Conservation (phyloP, 768 basidiomycete species). For the Boletus sp. region DNA sequence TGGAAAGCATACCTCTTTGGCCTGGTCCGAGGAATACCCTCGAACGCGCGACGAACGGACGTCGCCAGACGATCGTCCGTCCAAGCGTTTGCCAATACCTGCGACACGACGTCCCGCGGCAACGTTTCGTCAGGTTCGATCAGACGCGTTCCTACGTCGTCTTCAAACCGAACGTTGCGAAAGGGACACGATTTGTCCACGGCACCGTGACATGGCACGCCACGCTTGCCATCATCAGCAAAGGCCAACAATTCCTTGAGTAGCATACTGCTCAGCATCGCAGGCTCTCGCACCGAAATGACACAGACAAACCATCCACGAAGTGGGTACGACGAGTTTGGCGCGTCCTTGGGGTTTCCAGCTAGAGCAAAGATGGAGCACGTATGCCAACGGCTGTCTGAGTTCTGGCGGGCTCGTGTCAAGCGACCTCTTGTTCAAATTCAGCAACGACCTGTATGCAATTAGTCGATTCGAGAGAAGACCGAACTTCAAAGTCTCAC, state of each 20-base stretch:
- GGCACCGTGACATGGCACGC: not conserved
- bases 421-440: constrained; percentile 3
- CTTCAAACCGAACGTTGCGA: constrained; percentile 17
- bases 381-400: constrained; percentile 20
- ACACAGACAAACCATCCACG: constrained; percentile 25
- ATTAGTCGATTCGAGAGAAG: constrained; percentile 1
- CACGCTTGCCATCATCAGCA: constrained; percentile 1
- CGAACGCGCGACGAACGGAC: constrained; percentile 15
- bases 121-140: constrained; percentile 2
- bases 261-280: not conserved
- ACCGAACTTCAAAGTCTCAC: constrained; percentile 1
- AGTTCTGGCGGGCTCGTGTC: constrained; percentile 17
- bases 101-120: constrained; percentile 12
- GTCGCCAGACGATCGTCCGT: not conserved
- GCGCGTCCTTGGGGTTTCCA: constrained; percentile 18
- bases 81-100: constrained; percentile 3
- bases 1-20: constrained; percentile 15
- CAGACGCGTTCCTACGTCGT: not conserved
- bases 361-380: constrained; percentile 20
- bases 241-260: constrained; percentile 11
- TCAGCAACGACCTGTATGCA: constrained; percentile 7
- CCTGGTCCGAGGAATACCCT: constrained; percentile 13
- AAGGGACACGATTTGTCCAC: constrained; percentile 13
- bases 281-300: not conserved
- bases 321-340: constrained; percentile 21